phyloP scores from a whole-genome alignment of 2,329 filamentous ascomycete genomes.

The Penicillium decumbens region DNA sequence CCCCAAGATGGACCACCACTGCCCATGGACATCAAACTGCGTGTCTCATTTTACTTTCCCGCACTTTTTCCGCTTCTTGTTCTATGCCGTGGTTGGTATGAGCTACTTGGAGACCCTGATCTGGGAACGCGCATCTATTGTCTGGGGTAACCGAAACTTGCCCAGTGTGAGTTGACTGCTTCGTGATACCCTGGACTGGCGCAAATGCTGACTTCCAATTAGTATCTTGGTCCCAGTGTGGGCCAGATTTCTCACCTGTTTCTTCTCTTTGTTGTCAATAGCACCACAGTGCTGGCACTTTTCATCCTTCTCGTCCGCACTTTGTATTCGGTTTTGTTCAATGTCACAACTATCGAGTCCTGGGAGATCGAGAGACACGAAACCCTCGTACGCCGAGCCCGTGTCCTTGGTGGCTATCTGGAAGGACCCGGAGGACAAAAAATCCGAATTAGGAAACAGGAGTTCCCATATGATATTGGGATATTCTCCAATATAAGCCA shows the following conservation, averaged over 20 bases:
- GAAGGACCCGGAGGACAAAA: constrained; percentile 54
- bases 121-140: constrained; percentile 46
- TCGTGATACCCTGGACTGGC: neutral
- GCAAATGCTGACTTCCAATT: constrained; percentile 4
- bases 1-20: constrained; percentile 64
- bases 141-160: constrained; percentile 54
- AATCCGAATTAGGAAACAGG: constrained; percentile 54
- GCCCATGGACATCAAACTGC: constrained; percentile 63
- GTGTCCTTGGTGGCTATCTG: constrained; percentile 54
- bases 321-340: constrained; percentile 53
- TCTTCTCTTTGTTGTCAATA: constrained; percentile 51
- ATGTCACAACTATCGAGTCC: constrained; percentile 61
- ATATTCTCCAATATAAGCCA: constrained; percentile 57
- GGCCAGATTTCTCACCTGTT: constrained; percentile 54
- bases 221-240: constrained; percentile 57
- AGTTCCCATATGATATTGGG: constrained; percentile 63
- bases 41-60: constrained; percentile 62
- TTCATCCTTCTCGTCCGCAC: constrained; percentile 52
- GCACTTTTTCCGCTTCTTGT: constrained; percentile 61
- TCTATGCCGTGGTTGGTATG: constrained; percentile 57
- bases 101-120: constrained; percentile 53
- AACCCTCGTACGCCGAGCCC: constrained; percentile 44
- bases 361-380: constrained; percentile 55
- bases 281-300: constrained; percentile 54
- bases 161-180: constrained; percentile 49